Evolutionary conservation across 345 rosid species (phyloP).

Genomic region (Brassica cretica): DNA sequence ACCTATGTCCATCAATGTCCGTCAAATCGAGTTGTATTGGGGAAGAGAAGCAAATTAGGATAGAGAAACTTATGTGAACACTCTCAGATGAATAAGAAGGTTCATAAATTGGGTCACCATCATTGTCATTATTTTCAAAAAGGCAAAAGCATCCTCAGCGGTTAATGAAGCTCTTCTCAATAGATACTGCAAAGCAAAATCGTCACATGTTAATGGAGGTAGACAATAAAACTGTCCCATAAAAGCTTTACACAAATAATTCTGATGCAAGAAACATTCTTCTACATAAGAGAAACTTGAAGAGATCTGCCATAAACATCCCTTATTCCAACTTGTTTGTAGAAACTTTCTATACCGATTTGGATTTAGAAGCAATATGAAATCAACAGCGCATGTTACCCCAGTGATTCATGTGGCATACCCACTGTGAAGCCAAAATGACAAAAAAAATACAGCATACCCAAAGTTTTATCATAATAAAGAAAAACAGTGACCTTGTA

Average conservation of each 20-base stretch:
- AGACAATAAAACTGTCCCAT: neutral
- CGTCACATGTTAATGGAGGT: conserved; percentile 30
- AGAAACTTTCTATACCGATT: conserved; percentile 62
- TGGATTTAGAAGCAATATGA: conserved; percentile 89
- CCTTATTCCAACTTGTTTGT: conserved; percentile 91
- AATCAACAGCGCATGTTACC: no score
- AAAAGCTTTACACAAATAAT: neutral
- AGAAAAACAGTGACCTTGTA: no score
- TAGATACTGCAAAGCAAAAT: conserved; percentile 52
- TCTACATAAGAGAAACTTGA: neutral
- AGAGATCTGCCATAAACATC: conserved; percentile 75
- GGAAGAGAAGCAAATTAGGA: no score
- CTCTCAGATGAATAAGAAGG: neutral
- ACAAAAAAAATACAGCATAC: no score
- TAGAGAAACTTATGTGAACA: neutral
- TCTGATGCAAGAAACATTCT: neutral
- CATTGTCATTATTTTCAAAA: conserved; percentile 49
- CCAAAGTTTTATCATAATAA: no score
- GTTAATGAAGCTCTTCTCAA: conserved; percentile 66
- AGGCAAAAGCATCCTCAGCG: conserved; percentile 70
- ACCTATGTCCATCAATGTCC: no score
- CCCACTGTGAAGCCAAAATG: no score
- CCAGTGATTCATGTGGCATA: no score
- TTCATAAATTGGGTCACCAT: conserved; percentile 47
- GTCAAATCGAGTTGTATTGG: no score